These are phyloP conservation scores for Aristolochia fimbriata DNA, from an alignment of 164 flowering plant species.

Conservation along the genomic window DNA sequence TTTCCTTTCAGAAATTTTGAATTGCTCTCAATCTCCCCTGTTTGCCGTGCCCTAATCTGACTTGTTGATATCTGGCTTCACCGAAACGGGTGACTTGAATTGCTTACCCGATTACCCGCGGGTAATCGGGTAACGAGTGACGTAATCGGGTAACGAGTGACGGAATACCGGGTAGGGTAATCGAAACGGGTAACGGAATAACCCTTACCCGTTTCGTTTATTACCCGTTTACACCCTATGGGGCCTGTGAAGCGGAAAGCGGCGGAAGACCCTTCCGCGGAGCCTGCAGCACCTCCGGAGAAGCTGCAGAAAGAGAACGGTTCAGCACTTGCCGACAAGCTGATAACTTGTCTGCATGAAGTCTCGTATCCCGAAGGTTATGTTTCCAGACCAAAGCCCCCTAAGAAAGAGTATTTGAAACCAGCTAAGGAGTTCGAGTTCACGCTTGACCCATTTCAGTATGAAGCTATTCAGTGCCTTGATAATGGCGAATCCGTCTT, in stretches of 20 bases:
- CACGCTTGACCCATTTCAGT: slow-evolving; percentile 82
- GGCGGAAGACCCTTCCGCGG: slow-evolving; percentile 19
- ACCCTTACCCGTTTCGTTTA: too few species aligned
- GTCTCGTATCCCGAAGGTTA: slow-evolving; percentile 76
- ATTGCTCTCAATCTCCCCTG: too few species aligned
- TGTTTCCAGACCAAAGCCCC: slow-evolving; percentile 13
- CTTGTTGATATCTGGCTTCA: too few species aligned
- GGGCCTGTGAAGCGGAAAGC: slow-evolving; percentile 62
- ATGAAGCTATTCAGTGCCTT: slow-evolving; percentile 82
- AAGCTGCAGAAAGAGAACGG: slow-evolving; percentile 34
- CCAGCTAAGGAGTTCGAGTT: slow-evolving; percentile 88
- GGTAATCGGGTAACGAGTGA: too few species aligned
- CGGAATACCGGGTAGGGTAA: too few species aligned
- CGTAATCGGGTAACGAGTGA: too few species aligned
- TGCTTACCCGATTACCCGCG: too few species aligned
- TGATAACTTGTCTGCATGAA: slow-evolving; percentile 68
- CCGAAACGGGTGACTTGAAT: too few species aligned
- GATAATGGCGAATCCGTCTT: slow-evolving; percentile 81
- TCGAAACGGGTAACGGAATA: too few species aligned
- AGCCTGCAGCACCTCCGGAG: slow-evolving; percentile 16
- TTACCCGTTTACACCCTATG: slow-evolving; percentile 11
- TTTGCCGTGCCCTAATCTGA: too few species aligned
- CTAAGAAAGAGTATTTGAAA: slow-evolving; percentile 9
- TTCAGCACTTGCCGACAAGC: slow-evolving; percentile 16
- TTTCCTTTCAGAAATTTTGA: too few species aligned